Base-by-base conservation (phyloP, 2,329 filamentous ascomycete species). In the Claviceps sp. region DNA sequence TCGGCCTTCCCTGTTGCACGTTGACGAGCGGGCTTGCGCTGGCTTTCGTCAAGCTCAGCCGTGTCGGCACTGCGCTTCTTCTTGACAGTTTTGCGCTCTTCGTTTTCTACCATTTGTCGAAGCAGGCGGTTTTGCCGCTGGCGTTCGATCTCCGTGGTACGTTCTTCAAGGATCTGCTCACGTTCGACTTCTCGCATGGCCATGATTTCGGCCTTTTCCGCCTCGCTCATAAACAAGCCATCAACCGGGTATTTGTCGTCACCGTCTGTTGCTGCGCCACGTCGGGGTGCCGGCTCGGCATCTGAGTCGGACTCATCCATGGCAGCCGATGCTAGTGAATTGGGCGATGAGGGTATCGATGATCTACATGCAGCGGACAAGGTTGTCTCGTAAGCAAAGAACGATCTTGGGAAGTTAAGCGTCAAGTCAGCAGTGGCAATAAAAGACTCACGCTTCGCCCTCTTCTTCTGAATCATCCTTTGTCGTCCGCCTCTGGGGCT, bases 251-350 rank as follows among this genome's bases (percentile, higher is more conserved):
- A 93, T 52, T 85, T 73, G 62, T 84, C 78, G 51, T 79, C 76
- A 52, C 82, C 76, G 48, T 80, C 76, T 47, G 43, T 45, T 26
- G 76, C 75, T 5, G 40, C 51, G 43, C 72, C 71, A 24, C 52
- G 41, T 26, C 48, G 48, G 2, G 68, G 67, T 60, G 59, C 63
- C 71, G 42, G 68, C 71, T 73, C 71, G 43, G 64, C 68, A 37
- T 73, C 71, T 16, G 86, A 88, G 57, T 88, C 85, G 46, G 86
- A 93, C 66, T 93, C 87, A 55, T 91, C 88, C 88, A 95, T 95
- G 22, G 87, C 85, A 22, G 84, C 89, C 11, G 89, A 95, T 61
- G 84, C 79, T 50, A 86, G 78, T 5, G 88, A 95, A 63, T 81
- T 78, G 50, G 81, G 84, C 18, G 85, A 85, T n/a, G 72, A 75